Conservation (phyloP, 805 yeast species). For the Wickerhamomyces chaumierensis region DNA sequence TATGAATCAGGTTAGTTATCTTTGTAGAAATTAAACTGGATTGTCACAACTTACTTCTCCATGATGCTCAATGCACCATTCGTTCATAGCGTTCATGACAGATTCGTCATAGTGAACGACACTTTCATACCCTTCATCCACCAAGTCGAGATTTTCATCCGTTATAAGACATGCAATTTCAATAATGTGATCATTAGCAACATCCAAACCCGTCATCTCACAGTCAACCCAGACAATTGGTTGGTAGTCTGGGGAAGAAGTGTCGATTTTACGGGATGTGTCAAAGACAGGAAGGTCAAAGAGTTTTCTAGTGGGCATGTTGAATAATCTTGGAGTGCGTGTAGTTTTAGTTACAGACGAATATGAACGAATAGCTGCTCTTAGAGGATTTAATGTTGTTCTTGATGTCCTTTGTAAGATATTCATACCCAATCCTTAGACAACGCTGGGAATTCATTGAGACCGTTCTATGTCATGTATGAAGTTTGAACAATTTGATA, state of each 20-base stretch:
- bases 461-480: too few species aligned
- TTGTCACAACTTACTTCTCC: constrained; percentile 23
- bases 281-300: constrained; percentile 13
- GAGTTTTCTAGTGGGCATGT: constrained; percentile 6
- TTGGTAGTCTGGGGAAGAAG: constrained; percentile 12
- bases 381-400: too few species aligned
- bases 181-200: constrained; percentile 70
- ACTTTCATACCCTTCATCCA: constrained; percentile 75
- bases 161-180: constrained; percentile 90
- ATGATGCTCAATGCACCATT: constrained; percentile 84
- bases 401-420: too few species aligned
- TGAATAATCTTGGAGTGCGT: background rate
- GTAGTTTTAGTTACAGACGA: background rate
- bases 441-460: too few species aligned
- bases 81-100: constrained; percentile 62
- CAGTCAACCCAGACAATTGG: constrained; percentile 92
- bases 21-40: too few species aligned
- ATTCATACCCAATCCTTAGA: too few species aligned
- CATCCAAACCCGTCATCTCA: constrained; percentile 94
- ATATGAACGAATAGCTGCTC: too few species aligned
- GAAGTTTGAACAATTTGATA: too few species aligned
- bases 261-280: constrained; percentile 5
- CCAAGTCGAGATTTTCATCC: constrained; percentile 62
- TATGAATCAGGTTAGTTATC: too few species aligned
- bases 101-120: constrained; percentile 60